Base-by-base conservation (phyloP, 768 basidiomycete species). In the Multifurca ochricompacta region DNA sequence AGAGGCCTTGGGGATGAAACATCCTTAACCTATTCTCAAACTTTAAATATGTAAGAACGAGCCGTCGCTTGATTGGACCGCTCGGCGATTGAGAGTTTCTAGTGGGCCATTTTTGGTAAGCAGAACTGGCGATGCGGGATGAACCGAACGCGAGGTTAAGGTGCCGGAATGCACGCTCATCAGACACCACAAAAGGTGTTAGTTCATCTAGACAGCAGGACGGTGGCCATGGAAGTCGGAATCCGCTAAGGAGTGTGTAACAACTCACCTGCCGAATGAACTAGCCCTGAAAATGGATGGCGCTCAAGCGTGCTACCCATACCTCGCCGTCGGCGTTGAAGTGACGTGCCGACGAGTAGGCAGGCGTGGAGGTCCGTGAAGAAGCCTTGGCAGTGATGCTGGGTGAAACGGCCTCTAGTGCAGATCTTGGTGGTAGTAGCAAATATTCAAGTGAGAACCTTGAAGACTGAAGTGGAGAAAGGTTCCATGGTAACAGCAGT, bases 211-310 rank as follows among this genome's bases (percentile, higher is more conserved):
- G 80, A 86, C 83, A 86, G 82, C 83, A 83, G 83, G 82, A 84
- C 78, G 80, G 83, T 85, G 82, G 82, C 79, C 83, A 85, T 84
- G 81, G 82, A 85, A 83, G 83, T 84, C 80, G 77, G 79, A 83
- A 84, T 71, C 83, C 80, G 80, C 82, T 83, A 83, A 83, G 82
- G 81, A 83, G 81, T 84, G 82, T 84, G 82, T 83, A 83, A 83
- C 82, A 83, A 85, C 82, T 85, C 82, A 85, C 82, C 83, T 84
- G 83, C 83, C 80, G 82, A 87, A 87, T 82, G 79, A 84, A 85
- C 83, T 85, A 83, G 83, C 83, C 83, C 82, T 85, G 80, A 85
- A 85, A 85, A 85, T 85, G 82, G 84, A 85, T 85, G 83, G 84
- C 82, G 82, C 83, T 86, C 77, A 83, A 85, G 82, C 77, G 79